Conservation (phyloP, 2,329 filamentous ascomycete species). For the Furcasterigmium furcatum region DNA sequence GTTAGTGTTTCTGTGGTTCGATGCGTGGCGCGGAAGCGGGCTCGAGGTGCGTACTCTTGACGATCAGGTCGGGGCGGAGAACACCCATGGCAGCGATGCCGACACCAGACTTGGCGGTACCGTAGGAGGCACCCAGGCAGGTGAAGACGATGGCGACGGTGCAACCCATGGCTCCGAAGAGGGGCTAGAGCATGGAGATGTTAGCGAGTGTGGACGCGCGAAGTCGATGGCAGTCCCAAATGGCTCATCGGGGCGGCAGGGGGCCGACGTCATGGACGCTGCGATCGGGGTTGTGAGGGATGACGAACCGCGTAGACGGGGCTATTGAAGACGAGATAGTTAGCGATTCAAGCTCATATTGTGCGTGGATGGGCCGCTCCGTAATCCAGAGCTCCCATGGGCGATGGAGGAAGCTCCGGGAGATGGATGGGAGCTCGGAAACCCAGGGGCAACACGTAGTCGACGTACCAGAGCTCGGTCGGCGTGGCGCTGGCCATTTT, state of each 20-base stretch:
- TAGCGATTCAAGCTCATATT: conserved; percentile 14
- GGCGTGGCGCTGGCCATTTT: conserved; percentile 65
- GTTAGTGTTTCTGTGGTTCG: conserved; percentile 15
- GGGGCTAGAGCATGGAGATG: conserved; percentile 52
- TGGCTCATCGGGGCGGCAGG: conserved; percentile 10
- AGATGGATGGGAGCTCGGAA: conserved; percentile 24
- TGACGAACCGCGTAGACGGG: conserved; percentile 97
- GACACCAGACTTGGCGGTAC: conserved; percentile 98
- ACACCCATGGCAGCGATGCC: conserved; percentile 99
- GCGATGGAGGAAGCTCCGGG: conserved; percentile 23
- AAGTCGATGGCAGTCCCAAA: conserved; percentile 5
- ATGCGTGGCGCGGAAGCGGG: background rate
- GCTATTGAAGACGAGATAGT: conserved; percentile 44
- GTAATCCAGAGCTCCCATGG: conserved; percentile 3
- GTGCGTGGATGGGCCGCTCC: conserved; percentile 1
- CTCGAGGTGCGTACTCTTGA: conserved; percentile 77
- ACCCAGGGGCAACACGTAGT: conserved; percentile 25
- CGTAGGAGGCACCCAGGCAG: conserved; percentile 94
- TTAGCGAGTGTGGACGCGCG: conserved; percentile 25
- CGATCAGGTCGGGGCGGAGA: conserved; percentile 93
- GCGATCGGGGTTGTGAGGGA: conserved; percentile 12
- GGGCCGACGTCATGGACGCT: conserved; percentile 13
- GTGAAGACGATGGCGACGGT: conserved; percentile 96
- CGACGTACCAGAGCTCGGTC: conserved; percentile 77
- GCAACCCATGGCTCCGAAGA: conserved; percentile 98